Conservation (phyloP, 1,284 basidiomycete species). For the Stereum hirsutum region DNA sequence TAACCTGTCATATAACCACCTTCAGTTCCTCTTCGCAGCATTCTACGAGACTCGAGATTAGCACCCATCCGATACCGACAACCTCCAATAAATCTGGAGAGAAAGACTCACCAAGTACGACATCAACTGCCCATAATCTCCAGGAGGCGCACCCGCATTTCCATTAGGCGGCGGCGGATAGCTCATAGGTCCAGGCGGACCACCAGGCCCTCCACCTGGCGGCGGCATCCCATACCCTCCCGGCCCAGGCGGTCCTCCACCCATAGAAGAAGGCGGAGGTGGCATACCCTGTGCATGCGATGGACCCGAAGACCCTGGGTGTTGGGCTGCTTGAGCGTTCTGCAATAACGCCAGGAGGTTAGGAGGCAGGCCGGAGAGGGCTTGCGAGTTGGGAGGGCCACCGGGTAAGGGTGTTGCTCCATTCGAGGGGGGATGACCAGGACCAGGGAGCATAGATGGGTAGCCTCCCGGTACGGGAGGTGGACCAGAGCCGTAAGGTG, state of each 20-base stretch:
- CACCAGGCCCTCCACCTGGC: conserved; percentile 15
- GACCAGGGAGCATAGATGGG: conserved; percentile 1
- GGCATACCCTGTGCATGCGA: conserved; percentile 26
- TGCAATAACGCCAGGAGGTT: conserved; percentile 59
- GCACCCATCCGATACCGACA: not conserved
- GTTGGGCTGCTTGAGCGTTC: conserved; percentile 31
- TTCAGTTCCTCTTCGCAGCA: conserved; percentile 1
- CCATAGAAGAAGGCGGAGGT: conserved; percentile 14
- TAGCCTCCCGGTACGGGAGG: conserved; percentile 9
- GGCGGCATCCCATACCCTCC: conserved; percentile 9
- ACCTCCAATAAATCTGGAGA: not conserved
- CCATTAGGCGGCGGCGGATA: conserved; percentile 10
- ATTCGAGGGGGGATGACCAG: not conserved
- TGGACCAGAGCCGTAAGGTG: too few species aligned
- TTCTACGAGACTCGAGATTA: not conserved
- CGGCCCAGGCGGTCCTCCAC: conserved; percentile 6
- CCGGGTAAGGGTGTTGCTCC: conserved; percentile 19
- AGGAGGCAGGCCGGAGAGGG: conserved; percentile 40
- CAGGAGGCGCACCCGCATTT: conserved; percentile 2
- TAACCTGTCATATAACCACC: too few species aligned
- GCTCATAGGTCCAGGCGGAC: conserved; percentile 18
- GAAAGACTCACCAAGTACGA: conserved; percentile 3
- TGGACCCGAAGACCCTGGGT: conserved; percentile 20
- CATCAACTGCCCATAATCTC: conserved; percentile 5
- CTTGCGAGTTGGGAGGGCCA: conserved; percentile 23